phyloP scores from a whole-genome alignment of 805 yeast species.

The Saccharomycopsis fermentans region DNA sequence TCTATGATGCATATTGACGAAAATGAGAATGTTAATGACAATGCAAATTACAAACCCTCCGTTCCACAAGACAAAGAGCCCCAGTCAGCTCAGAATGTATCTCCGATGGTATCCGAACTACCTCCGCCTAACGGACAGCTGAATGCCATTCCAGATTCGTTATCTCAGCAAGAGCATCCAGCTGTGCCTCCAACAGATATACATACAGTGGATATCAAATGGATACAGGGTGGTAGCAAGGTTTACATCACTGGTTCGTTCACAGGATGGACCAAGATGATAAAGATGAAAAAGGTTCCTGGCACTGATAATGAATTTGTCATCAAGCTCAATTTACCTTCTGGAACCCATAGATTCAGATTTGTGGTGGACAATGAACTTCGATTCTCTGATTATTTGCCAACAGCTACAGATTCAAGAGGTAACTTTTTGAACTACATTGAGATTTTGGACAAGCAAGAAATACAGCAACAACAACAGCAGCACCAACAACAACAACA shows the following conservation, averaged over 20 bases:
- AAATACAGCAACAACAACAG: conserved; percentile 21
- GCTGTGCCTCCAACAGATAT: conserved; percentile 9
- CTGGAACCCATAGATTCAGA: conserved; percentile 88
- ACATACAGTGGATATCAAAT: conserved; percentile 57
- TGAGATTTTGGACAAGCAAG: conserved; percentile 40
- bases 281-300: conserved; percentile 53
- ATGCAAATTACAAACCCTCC: neutral
- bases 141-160: conserved; percentile 9
- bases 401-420: conserved; percentile 96
- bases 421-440: conserved; percentile 91
- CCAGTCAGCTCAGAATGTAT: neutral
- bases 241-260: conserved; percentile 96
- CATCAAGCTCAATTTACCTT: conserved; percentile 68
- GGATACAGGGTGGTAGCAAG: conserved; percentile 95
- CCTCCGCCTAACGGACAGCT: conserved; percentile 24
- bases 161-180: conserved; percentile 2
- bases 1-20: conserved; percentile 18
- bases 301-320: conserved; percentile 45
- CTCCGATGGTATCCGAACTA: neutral
- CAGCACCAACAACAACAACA: conserved; percentile 11
- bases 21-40: neutral
- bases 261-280: conserved; percentile 98
- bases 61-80: neutral
- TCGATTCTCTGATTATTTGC: conserved; percentile 75
- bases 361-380: conserved; percentile 92